Base-by-base conservation (phyloP, 768 basidiomycete species). In the Suillus clintonianus region DNA sequence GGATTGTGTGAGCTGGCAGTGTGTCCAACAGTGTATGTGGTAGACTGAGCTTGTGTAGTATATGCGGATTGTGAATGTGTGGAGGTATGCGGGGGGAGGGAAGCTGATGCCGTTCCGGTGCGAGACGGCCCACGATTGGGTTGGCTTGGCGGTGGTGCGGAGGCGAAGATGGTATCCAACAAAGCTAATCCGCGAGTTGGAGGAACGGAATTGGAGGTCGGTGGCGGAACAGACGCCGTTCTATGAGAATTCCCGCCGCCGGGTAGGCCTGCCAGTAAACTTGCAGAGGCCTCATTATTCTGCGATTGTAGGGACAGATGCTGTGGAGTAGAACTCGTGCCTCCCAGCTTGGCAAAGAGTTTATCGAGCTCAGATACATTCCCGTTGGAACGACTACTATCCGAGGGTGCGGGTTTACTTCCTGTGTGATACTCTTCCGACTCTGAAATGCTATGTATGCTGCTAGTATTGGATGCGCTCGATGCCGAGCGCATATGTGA, bases 121-220 rank as follows among this genome's bases (percentile, higher is more conserved):
- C 67, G 73, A 63, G 74, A 73, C 36, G 64, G 43, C 37, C 64
- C 63, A 5, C 67, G 65, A 2, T 54, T 67, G 48, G 67, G 72
- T 27, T 57, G 55, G 15, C 4, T 57, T 41, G 48, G 48, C 14
- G 76, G 73, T 17, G 74, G 76, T 6, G 86, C 91, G 6, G 90
- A 92, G 4, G 91, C 91, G 71, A 93, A 92, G 47, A 93, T 90
- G 14, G 85, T 82, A 66, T 89, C 81, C 17, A 93, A 77, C 37
- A 93, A 79, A 19, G 84, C 78, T 55, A 84, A 78, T 7, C 90
- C 89, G n/a, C 84, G 83, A 43, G 75, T 70, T 27, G 77, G 72
- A 47, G 72, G 63, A 41, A 65, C 60, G 62, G 57, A 58, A 61
- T 71, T 55, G 7, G 78, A 67, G 34, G 78, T 75, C 45, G 75